Conservation (phyloP, 2,329 filamentous ascomycete species). For the Colletotrichum falcatum region DNA sequence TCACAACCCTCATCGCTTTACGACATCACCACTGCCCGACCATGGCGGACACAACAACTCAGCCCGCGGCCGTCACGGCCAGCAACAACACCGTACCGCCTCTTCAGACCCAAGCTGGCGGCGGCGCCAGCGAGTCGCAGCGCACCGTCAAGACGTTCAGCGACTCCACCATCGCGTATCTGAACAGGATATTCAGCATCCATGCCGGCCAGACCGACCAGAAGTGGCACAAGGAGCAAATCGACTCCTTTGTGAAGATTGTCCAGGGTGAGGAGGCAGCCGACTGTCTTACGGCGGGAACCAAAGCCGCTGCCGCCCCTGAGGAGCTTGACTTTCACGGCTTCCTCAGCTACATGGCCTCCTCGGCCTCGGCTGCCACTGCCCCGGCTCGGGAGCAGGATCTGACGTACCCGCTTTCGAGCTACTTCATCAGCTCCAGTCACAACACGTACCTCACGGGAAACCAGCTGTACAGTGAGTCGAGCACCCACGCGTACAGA, state of each 20-base stretch:
- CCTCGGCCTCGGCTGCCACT: constrained; percentile 57
- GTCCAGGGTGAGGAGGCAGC: constrained; percentile 55
- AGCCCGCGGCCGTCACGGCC: constrained; percentile 10
- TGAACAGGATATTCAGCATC: constrained; percentile 60
- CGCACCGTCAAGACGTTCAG: constrained; percentile 57
- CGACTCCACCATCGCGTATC: constrained; percentile 54
- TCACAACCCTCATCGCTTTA: constrained; percentile 16
- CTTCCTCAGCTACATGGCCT: constrained; percentile 70
- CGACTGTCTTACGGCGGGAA: constrained; percentile 21
- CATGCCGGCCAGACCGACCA: constrained; percentile 56
- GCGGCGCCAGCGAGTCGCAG: constrained; percentile 58
- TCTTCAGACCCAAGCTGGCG: constrained; percentile 55
- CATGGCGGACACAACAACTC: constrained; percentile 30
- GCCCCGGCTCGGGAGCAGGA: constrained; percentile 58
- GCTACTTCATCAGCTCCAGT: constrained; percentile 94
- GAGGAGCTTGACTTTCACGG: constrained; percentile 58
- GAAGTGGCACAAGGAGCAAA: constrained; percentile 60
- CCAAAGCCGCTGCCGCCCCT: constrained; percentile 41
- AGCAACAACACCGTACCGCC: not conserved
- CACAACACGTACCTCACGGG: constrained; percentile 96
- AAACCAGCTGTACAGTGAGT: constrained; percentile 87
- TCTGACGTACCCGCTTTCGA: constrained; percentile 83
- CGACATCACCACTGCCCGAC: not conserved
- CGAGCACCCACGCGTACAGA: constrained; percentile 89
- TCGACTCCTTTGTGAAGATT: constrained; percentile 59